These are phyloP conservation scores for Pseudocercospora eumusae DNA, from an alignment of 2,329 filamentous ascomycete genomes.

Conservation along the genomic window DNA sequence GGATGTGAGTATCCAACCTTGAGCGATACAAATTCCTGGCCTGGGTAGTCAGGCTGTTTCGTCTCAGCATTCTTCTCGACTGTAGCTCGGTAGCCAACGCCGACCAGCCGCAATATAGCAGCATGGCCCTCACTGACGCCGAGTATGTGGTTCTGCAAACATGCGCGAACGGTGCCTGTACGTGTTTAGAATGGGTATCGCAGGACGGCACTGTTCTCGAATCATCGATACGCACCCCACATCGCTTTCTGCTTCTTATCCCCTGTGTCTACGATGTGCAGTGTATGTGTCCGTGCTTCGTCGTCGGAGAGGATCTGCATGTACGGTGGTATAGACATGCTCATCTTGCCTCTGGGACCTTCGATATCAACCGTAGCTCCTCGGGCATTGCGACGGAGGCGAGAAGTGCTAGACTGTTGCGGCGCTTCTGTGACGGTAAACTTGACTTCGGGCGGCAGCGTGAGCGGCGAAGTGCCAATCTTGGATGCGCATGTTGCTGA, in stretches of 20 bases:
- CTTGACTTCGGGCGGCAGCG: slow-evolving; percentile 80
- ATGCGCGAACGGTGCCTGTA: slow-evolving; percentile 82
- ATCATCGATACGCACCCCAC: slow-evolving; percentile 71
- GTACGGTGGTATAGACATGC: slow-evolving; percentile 76
- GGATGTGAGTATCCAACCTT: slow-evolving; percentile 98
- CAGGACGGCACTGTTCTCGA: not conserved
- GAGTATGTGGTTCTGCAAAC: slow-evolving; percentile 85
- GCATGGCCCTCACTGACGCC: slow-evolving; percentile 97
- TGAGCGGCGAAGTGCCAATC: slow-evolving; percentile 78
- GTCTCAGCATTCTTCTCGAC: slow-evolving; percentile 76
- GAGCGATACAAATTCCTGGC: slow-evolving; percentile 84
- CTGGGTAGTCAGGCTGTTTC: slow-evolving; percentile 66
- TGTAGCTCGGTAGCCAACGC: slow-evolving; percentile 90
- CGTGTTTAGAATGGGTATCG: slow-evolving; percentile 3
- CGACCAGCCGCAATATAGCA: slow-evolving; percentile 86
- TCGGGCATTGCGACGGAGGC: slow-evolving; percentile 60
- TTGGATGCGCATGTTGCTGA: slow-evolving; percentile 71
- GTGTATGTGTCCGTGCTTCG: slow-evolving; percentile 61
- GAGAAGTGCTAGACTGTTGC: slow-evolving; percentile 45
- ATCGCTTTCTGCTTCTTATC: slow-evolving; percentile 81
- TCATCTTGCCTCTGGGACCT: slow-evolving; percentile 79
- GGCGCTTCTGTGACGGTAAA: slow-evolving; percentile 64
- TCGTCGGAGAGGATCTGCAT: slow-evolving; percentile 70
- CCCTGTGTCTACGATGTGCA: slow-evolving; percentile 69
- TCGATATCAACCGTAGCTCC: slow-evolving; percentile 71